Conservation (phyloP, 257 asterid species). For the Nicotiana knightiana region DNA sequence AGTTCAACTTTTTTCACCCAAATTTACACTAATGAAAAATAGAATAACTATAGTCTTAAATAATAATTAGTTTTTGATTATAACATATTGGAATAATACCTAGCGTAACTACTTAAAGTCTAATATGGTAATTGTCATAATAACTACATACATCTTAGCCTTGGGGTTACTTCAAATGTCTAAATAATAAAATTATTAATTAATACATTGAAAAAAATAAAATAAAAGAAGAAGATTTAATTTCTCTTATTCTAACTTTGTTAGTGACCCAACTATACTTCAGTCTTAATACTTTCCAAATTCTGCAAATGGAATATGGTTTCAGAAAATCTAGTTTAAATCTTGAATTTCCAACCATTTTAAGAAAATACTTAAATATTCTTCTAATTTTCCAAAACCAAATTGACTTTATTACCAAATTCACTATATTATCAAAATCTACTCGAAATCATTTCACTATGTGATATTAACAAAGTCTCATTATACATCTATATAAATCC, state of each 20-base stretch:
- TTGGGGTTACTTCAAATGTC: background rate
- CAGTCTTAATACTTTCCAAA: background rate
- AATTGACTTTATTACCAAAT: background rate
- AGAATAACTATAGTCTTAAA: no score
- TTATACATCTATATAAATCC: background rate
- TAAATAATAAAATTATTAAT: no score
- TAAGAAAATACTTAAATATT: background rate
- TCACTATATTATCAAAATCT: background rate
- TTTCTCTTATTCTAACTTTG: no score
- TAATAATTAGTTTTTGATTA: no score
- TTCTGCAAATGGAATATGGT: background rate
- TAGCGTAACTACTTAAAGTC: no score
- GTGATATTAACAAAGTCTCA: no score
- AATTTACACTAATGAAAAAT: no score
- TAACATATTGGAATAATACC: no score
- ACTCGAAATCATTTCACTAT: background rate
- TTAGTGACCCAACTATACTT: background rate
- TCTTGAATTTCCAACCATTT: background rate
- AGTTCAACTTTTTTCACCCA: no score
- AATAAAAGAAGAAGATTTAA: no score
- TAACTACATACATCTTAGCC: background rate
- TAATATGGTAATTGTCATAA: no score
- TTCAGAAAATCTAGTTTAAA: background rate
- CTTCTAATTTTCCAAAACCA: background rate
- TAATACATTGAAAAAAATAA: no score